These are phyloP conservation scores for Larix sibirica DNA, from an alignment of 83 land plant genomes.

Conservation along the genomic window DNA sequence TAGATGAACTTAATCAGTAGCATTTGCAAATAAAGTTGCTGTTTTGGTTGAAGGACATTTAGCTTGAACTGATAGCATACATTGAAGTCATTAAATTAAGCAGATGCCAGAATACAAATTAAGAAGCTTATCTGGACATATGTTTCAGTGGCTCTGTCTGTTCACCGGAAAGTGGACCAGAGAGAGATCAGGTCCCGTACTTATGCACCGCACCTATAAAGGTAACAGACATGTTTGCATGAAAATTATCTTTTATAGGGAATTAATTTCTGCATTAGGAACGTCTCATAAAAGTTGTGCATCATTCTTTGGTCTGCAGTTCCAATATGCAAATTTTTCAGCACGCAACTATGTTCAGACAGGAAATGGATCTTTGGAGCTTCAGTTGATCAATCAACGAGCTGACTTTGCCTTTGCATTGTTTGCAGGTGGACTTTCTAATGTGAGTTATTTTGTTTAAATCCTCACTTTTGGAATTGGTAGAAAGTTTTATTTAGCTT, in stretches of 20 bases:
- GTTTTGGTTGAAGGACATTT: too few relatives aligned
- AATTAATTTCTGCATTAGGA: too few relatives aligned
- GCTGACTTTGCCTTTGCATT: conserved; percentile 91
- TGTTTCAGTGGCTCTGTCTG: conserved; percentile 31
- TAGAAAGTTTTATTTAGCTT: too few relatives aligned
- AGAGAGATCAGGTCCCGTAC: conserved; percentile 17
- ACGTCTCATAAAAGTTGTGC: too few relatives aligned
- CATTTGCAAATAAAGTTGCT: too few relatives aligned
- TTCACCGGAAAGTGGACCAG: conserved; percentile 16
- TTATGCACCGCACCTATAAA: conserved; percentile 54
- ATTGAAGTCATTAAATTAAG: too few relatives aligned
- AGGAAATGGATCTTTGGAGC: conserved; percentile 71
- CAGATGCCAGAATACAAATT: too few relatives aligned
- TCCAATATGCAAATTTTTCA: conserved; percentile 80
- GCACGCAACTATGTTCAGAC: conserved; percentile 43
- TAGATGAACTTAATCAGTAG: too few relatives aligned
- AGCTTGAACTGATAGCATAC: too few relatives aligned
- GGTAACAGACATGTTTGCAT: conserved; percentile 19
- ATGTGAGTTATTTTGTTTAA: conserved; percentile 35
- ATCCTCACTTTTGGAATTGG: too few relatives aligned
- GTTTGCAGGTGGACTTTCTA: conserved; percentile 79
- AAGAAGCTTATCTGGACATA: too few relatives aligned
- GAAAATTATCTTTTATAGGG: too few relatives aligned
- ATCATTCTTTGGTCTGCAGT: conserved; percentile 53
- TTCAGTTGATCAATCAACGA: conserved; percentile 89